A percentile compares a stretch with the other conserved stretches of the same genome.
These are phyloP conservation scores for Silene latifolia DNA, from an alignment of 148 eudicot species.

Conservation along the genomic window DNA sequence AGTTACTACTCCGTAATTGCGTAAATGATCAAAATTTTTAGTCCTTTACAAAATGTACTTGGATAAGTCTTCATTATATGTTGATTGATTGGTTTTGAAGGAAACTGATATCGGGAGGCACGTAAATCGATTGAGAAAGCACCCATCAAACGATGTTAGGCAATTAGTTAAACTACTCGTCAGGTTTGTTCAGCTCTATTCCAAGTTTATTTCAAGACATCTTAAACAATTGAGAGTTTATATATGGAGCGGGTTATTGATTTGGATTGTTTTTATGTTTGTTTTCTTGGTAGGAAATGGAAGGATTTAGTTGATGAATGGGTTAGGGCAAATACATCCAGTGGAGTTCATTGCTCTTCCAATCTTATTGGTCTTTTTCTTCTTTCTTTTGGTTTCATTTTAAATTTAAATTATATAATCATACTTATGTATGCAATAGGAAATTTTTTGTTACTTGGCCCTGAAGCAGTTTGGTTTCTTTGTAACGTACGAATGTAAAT, in stretches of 20 bases:
- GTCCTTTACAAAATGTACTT: neutral
- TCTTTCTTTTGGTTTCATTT: neutral
- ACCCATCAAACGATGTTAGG: conserved; percentile 65
- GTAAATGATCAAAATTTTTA: neutral
- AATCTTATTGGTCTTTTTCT: conserved; percentile 40
- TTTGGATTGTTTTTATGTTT: neutral
- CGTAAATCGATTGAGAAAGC: conserved; percentile 83
- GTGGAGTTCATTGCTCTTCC: conserved; percentile 41
- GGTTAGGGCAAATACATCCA: conserved; percentile 64
- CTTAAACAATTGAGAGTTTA: conserved; percentile 11
- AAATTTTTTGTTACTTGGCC: conserved; percentile 6
- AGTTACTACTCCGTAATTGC: too few relatives aligned
- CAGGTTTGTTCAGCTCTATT: conserved; percentile 43
- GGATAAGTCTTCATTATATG: neutral
- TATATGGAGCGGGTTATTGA: conserved; percentile 6
- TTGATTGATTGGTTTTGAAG: conserved; percentile 36
- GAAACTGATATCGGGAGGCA: conserved; percentile 96
- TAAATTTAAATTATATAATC: neutral
- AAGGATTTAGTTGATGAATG: conserved; percentile 95
- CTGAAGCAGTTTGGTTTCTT: conserved; percentile 11
- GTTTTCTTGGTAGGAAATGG: conserved; percentile 66
- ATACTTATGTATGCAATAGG: neutral
- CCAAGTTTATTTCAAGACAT: neutral
- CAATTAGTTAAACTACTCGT: conserved; percentile 79
- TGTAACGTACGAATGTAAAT: conserved; percentile 13